Percentiles rank a stretch among this genome's conserved stretches.
These are phyloP conservation scores for Marsdenia floribunda DNA, from an alignment of 257 asterid species.

Conservation along the genomic window DNA sequence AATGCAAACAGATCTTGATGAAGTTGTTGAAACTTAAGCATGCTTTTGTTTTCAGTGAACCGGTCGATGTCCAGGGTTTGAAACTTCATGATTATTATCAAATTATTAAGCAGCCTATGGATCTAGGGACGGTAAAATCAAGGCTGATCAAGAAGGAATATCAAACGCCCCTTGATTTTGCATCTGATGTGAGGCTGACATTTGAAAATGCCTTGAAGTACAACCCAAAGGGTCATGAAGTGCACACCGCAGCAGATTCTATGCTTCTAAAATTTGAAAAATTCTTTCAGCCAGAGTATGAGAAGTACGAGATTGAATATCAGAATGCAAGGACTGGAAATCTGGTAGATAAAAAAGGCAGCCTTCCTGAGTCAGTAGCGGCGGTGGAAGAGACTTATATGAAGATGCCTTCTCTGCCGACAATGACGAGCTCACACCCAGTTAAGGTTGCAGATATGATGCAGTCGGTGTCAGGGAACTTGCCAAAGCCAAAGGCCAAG, in stretches of 20 bases:
- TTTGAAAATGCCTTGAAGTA: slow-evolving; percentile 31
- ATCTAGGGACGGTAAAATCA: slow-evolving; percentile 31
- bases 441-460: not conserved
- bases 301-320: slow-evolving; percentile 19
- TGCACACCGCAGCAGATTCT: slow-evolving; percentile 18
- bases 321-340: slow-evolving; percentile 5
- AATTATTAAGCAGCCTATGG: slow-evolving; percentile 34
- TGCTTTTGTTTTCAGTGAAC: slow-evolving; percentile 20
- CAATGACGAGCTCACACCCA: not conserved
- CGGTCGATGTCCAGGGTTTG: slow-evolving; percentile 24
- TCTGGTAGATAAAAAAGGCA: not conserved
- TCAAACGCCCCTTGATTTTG: slow-evolving; percentile 24
- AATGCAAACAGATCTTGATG: slow-evolving; percentile 23
- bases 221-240: slow-evolving; percentile 24
- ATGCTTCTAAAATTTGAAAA: slow-evolving; percentile 21
- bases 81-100: slow-evolving; percentile 25
- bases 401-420: not conserved
- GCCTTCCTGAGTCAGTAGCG: not conserved
- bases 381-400: not conserved
- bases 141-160: slow-evolving; percentile 20
- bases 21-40: slow-evolving; percentile 21
- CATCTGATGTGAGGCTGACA: slow-evolving; percentile 35
- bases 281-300: slow-evolving; percentile 13
- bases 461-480: not conserved
- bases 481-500: slow-evolving; percentile 16